Conservation (phyloP, 768 basidiomycete species). For the Mycena sanguinolenta region DNA sequence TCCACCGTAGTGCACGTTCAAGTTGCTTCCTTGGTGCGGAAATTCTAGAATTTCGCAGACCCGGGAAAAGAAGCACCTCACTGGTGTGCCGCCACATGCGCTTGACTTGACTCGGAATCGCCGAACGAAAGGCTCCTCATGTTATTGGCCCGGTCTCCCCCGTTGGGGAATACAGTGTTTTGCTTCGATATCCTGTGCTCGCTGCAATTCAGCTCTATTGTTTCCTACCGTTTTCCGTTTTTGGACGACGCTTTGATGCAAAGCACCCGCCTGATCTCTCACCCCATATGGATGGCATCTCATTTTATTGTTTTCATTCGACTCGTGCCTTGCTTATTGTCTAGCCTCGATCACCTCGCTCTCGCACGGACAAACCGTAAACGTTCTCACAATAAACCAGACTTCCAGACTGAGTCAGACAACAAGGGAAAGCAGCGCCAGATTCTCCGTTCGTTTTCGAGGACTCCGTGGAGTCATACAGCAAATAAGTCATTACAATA, state of each 20-base stretch:
- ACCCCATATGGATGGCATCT: neutral
- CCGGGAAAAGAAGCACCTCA: neutral
- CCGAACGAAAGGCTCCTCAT: neutral
- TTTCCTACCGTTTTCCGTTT: neutral
- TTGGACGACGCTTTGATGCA: too few species aligned
- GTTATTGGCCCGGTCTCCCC: conserved; percentile 3
- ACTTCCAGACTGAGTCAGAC: neutral
- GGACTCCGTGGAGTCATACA: neutral
- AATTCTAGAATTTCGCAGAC: neutral
- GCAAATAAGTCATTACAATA: conserved; percentile 29
- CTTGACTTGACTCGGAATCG: neutral
- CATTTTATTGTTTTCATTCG: conserved; percentile 2
- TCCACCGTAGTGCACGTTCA: neutral
- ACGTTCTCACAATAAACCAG: too few species aligned
- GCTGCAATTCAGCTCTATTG: conserved; percentile 2
- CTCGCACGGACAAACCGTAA: too few species aligned
- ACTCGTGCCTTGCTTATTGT: conserved; percentile 7
- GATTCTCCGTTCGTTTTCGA: neutral
- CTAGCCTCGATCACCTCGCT: neutral
- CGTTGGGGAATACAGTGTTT: neutral
- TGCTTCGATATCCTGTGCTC: neutral
- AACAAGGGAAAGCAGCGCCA: neutral
- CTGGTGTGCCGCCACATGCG: neutral
- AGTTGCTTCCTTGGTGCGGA: neutral
- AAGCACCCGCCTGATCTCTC: neutral